Conservation (phyloP, 2,329 filamentous ascomycete species). For the Apiospora sp. region DNA sequence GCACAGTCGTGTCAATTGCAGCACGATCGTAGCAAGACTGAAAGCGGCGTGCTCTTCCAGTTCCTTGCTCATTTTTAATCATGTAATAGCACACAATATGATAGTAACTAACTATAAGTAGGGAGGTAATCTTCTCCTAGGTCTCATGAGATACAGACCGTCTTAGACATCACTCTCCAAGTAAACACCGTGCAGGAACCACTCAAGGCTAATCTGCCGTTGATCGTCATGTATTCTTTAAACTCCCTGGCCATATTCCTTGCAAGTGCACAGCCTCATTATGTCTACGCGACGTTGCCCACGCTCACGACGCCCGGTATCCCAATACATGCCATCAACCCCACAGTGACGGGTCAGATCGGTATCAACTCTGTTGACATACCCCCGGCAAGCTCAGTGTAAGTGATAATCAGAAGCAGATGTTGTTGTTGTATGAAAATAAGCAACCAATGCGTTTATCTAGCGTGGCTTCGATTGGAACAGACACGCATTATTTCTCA, state of each 20-base stretch:
- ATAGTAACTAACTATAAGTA: not conserved
- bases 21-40: not conserved
- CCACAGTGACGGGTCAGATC: not conserved
- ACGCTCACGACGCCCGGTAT: not conserved
- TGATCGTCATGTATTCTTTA: not conserved
- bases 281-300: not conserved
- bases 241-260: not conserved
- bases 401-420: not conserved
- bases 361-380: slow-evolving; percentile 11
- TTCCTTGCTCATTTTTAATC: too few relatives aligned
- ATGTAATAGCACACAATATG: not conserved
- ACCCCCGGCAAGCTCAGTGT: not conserved
- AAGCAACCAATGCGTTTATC: not conserved
- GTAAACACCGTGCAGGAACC: not conserved
- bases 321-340: not conserved
- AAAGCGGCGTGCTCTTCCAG: rapidly evolving
- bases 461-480: not conserved
- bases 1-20: not conserved
- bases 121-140: not conserved
- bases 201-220: not conserved
- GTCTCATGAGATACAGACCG: not conserved
- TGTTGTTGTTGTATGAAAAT: too few relatives aligned
- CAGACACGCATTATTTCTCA: not conserved
- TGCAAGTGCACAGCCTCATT: not conserved
- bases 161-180: not conserved